Conservation (phyloP, 1,284 basidiomycete species). For the Inonotus hispidus region DNA sequence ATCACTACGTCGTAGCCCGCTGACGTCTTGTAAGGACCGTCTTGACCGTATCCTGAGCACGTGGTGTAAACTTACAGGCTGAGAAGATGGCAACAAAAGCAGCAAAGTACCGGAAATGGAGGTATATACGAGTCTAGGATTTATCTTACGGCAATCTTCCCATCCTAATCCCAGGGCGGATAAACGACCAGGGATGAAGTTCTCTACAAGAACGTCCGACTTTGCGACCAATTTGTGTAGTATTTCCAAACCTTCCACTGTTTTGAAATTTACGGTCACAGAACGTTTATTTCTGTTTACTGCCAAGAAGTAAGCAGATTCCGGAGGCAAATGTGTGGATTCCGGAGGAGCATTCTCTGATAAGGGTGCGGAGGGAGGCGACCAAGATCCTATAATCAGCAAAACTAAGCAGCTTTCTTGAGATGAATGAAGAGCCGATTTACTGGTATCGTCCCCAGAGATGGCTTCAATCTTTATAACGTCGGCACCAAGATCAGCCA, state of each 20-base stretch:
- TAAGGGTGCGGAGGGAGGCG: slow-evolving; percentile 70
- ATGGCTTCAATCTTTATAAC: slow-evolving; percentile 89
- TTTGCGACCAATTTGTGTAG: slow-evolving; percentile 66
- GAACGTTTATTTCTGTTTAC: slow-evolving; percentile 89
- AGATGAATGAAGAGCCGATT: slow-evolving; percentile 17
- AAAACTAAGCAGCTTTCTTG: not conserved
- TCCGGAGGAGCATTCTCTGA: slow-evolving; percentile 43
- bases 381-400: slow-evolving; percentile 59
- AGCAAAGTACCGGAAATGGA: slow-evolving; percentile 73
- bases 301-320: slow-evolving; percentile 90
- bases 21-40: slow-evolving; percentile 78
- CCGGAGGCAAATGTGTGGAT: slow-evolving; percentile 71
- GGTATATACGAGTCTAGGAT: slow-evolving; percentile 82
- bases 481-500: slow-evolving; percentile 85
- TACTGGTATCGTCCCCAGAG: slow-evolving; percentile 88
- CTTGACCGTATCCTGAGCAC: slow-evolving; percentile 82
- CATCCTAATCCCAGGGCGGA: slow-evolving; percentile 82
- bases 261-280: slow-evolving; percentile 86
- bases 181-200: slow-evolving; percentile 82
- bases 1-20: slow-evolving; percentile 92
- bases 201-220: slow-evolving; percentile 88
- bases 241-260: slow-evolving; percentile 71
- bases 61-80: not conserved
- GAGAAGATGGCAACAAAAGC: not conserved
- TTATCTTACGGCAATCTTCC: slow-evolving; percentile 76